Evolutionary conservation across 768 basidiomycete species (phyloP).

Genomic region (Kwoniella dejecticola): DNA sequence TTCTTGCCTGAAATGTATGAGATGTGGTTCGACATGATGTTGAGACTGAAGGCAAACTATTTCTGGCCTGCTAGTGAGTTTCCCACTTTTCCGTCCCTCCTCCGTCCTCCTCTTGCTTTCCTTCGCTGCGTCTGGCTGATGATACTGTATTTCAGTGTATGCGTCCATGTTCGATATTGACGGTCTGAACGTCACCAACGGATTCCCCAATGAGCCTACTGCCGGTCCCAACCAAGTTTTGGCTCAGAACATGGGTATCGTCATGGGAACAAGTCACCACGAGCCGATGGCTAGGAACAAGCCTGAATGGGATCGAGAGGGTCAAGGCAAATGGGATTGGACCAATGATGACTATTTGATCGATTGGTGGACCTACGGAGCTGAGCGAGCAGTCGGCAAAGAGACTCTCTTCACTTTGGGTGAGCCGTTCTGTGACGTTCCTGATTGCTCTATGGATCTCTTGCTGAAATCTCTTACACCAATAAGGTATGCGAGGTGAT

Average conservation of each 20-base stretch:
- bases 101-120: no score
- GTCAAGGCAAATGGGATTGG: slow-evolving; percentile 65
- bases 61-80: slow-evolving; percentile 65
- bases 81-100: no score
- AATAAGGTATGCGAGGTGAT: slow-evolving; percentile 66
- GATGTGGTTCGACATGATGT: slow-evolving; percentile 63
- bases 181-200: slow-evolving; percentile 15
- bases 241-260: slow-evolving; percentile 68
- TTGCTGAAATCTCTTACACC: neutral
- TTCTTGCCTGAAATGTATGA: slow-evolving; percentile 60
- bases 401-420: slow-evolving; percentile 66
- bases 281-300: slow-evolving; percentile 75
- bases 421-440: neutral
- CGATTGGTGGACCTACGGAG: slow-evolving; percentile 66
- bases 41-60: slow-evolving; percentile 70
- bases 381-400: slow-evolving; percentile 63
- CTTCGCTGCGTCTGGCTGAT: slow-evolving; percentile 15
- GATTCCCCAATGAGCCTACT: slow-evolving; percentile 65
- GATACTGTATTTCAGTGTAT: slow-evolving; percentile 37
- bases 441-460: no score
- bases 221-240: slow-evolving; percentile 63
- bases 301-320: slow-evolving; percentile 66
- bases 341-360: slow-evolving; percentile 64
- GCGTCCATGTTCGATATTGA: slow-evolving; percentile 42
- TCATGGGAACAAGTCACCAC: slow-evolving; percentile 72